Base-by-base conservation (phyloP, 805 yeast species). In the Sugiyamaella americana region DNA sequence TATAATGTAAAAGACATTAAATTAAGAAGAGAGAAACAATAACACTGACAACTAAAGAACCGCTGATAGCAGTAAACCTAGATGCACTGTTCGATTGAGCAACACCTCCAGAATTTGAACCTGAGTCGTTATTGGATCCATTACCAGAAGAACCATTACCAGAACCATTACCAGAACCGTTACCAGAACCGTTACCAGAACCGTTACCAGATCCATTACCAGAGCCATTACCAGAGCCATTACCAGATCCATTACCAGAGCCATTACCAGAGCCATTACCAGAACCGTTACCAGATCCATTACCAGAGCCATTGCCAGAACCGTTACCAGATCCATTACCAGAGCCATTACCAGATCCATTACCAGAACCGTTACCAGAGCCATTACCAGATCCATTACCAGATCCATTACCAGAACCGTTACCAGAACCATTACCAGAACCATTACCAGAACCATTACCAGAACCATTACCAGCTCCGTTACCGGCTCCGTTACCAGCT, bases 401-500 rank as follows among this genome's bases (percentile, higher is more conserved):
- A 24, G 62, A 49, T 47, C 64, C 63, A 52, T 77, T 57, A 13
- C 60, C 46, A 17, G 47, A 40, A 42, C 74, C 73, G 56, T 75
- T 68, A 41, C 72, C 63, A 26, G 11, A 8, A 8, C 11, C 8
- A 8, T 13, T 13, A 8, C 11, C 8, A n/a, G n/a, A n/a, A n/a
- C n/a, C n/a, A n/a, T n/a, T 26, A 8, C 32, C 32, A 26, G 32
- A 26, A 13, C 32, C 32, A 8, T 8, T 8, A 8, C 13, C 32
- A 26, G 11, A 8, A 26, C 13, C 13, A 13, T 26, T 26, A 13
- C 32, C 32, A 26, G 32, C 32, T 26, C 32, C 32, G 13, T 8
- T 8, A 26, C 32, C 32, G 13, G 8, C 13, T 26, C 79, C 79
- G 48, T 78, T 63, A 50, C 80, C 76, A 46, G 77, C 55, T 36